These are phyloP conservation scores for Cardamine occulta DNA, from an alignment of 345 rosid species.

Conservation along the genomic window DNA sequence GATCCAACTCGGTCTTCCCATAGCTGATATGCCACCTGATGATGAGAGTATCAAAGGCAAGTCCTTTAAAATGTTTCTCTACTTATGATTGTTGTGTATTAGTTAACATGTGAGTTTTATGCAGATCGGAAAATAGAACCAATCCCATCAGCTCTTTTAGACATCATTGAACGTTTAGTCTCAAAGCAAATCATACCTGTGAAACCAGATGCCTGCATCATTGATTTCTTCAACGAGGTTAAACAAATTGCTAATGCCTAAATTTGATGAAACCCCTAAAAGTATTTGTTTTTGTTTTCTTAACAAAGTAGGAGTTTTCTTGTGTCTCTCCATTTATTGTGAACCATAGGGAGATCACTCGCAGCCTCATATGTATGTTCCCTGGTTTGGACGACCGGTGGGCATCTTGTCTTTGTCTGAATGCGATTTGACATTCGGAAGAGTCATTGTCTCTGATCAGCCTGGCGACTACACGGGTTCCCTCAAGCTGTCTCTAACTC, in stretches of 20 bases:
- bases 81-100: not conserved
- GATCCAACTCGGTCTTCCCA: slow-evolving; percentile 88
- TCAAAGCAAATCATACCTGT: slow-evolving; percentile 57
- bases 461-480: slow-evolving; percentile 87
- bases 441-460: slow-evolving; percentile 56
- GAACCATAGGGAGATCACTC: slow-evolving; percentile 84
- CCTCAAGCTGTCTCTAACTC: slow-evolving; percentile 72
- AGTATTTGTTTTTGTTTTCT: not conserved
- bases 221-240: slow-evolving; percentile 89
- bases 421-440: slow-evolving; percentile 82
- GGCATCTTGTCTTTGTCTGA: slow-evolving; percentile 73
- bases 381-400: slow-evolving; percentile 85
- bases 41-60: slow-evolving; percentile 74
- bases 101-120: slow-evolving; percentile 17
- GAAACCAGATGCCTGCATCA: slow-evolving; percentile 85
- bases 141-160: slow-evolving; percentile 77
- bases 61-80: slow-evolving; percentile 8
- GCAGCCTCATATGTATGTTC: slow-evolving; percentile 71
- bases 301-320: slow-evolving; percentile 13
- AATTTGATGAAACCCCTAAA: not conserved
- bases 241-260: not conserved
- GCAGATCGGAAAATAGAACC: slow-evolving; percentile 71
- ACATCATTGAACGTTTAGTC: slow-evolving; percentile 69
- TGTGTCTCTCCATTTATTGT: not conserved
- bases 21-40: slow-evolving; percentile 74